Evolutionary conservation across 2,329 filamentous ascomycete species (phyloP).

Genomic region (Grosmannia huntii): DNA sequence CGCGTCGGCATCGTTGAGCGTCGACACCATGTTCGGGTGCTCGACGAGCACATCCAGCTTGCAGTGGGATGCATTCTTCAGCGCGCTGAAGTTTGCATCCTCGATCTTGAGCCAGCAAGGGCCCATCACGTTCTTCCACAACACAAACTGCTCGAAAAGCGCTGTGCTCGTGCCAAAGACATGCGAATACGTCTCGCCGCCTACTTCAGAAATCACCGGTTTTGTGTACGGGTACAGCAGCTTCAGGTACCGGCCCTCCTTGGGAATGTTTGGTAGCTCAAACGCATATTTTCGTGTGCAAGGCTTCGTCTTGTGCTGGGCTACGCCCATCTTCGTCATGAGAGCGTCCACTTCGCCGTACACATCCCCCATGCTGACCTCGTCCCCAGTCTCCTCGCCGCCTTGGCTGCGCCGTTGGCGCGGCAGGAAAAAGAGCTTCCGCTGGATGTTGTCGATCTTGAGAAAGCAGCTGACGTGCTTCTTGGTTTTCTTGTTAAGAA

Average conservation of each 20-base stretch:
- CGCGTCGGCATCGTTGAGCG: conserved; percentile 65
- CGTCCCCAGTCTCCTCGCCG: conserved; percentile 59
- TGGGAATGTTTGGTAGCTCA: conserved; percentile 75
- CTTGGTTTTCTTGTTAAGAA: conserved; percentile 73
- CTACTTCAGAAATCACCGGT: conserved; percentile 54
- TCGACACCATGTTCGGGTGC: conserved; percentile 63
- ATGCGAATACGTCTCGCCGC: conserved; percentile 83
- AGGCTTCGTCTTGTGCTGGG: conserved; percentile 86
- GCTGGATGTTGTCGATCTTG: conserved; percentile 86
- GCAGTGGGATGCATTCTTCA: conserved; percentile 93
- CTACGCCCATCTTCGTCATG: conserved; percentile 77
- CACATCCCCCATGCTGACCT: conserved; percentile 77
- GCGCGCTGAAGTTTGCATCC: conserved; percentile 65
- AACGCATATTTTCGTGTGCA: conserved; percentile 91
- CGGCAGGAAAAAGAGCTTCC: conserved; percentile 88
- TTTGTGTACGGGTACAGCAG: conserved; percentile 92
- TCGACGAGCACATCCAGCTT: conserved; percentile 80
- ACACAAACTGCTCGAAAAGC: conserved; percentile 93
- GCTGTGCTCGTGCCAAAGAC: conserved; percentile 90
- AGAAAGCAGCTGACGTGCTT: conserved; percentile 84
- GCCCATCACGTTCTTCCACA: conserved; percentile 99
- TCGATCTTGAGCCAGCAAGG: conserved; percentile 94
- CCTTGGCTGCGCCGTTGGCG: conserved; percentile 46
- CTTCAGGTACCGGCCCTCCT: conserved; percentile 84
- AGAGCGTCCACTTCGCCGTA: conserved; percentile 80